Percentiles rank a stretch among this genome's conserved stretches.
Conservation (phyloP, 345 rosid species). For the Eucalyptus marginata region DNA sequence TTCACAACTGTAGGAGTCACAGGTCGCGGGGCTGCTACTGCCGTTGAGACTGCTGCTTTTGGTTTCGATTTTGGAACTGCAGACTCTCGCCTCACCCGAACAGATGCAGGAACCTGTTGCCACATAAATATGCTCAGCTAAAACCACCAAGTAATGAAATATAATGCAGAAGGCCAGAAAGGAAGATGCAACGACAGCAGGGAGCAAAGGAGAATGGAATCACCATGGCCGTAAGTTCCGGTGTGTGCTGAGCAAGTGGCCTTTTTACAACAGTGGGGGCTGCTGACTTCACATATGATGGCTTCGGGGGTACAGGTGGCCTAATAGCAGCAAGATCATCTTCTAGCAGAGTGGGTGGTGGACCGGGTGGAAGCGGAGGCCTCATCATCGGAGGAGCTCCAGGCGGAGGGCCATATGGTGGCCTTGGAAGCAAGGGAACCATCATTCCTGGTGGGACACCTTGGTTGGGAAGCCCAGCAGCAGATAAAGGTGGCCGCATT, state of each 20-base stretch:
- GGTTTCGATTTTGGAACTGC: slow-evolving; percentile 56
- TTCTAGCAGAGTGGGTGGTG: slow-evolving; percentile 55
- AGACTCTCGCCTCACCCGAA: slow-evolving; percentile 84
- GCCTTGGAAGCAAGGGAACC: slow-evolving; percentile 65
- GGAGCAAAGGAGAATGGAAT: slow-evolving; percentile 1
- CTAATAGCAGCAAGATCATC: slow-evolving; percentile 31
- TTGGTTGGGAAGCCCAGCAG: slow-evolving; percentile 40
- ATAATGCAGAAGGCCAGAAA: not conserved
- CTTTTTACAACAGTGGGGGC: slow-evolving; percentile 96
- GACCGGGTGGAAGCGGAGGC: slow-evolving; percentile 97
- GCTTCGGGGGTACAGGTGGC: slow-evolving; percentile 58
- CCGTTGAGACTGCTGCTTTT: slow-evolving; percentile 27
- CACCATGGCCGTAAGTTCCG: slow-evolving; percentile 96
- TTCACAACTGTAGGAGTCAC: slow-evolving; percentile 26
- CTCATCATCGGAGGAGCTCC: slow-evolving; percentile 91
- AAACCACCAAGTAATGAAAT: not conserved
- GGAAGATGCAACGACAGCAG: not conserved
- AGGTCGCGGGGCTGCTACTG: slow-evolving; percentile 16
- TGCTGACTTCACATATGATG: slow-evolving; percentile 95
- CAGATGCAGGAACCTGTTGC: slow-evolving; percentile 90
- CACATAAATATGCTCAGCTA: not conserved
- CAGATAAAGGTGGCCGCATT: slow-evolving; percentile 19
- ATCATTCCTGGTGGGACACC: slow-evolving; percentile 49
- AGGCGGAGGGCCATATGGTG: slow-evolving; percentile 82
- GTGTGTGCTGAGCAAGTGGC: slow-evolving; percentile 97